phyloP scores from a whole-genome alignment of 208 protist genomes.

The Sergeia podlipaevii region DNA sequence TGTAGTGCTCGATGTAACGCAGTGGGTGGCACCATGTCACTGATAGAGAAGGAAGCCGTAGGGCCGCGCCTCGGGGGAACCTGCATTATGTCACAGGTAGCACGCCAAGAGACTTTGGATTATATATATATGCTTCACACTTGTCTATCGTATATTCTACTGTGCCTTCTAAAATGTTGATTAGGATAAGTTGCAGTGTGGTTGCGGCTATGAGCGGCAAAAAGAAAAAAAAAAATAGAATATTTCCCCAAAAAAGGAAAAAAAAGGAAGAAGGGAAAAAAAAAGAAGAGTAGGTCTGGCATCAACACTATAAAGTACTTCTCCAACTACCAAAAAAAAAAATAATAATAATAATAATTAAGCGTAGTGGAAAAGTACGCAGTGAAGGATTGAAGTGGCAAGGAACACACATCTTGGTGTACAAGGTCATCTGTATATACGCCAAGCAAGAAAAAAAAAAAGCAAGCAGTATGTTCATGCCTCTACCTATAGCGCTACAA shows the following conservation, averaged over 20 bases:
- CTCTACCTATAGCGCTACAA: no score
- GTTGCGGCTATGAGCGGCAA: neutral
- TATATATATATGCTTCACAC: no score
- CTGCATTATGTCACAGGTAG: no score
- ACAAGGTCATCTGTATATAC: no score
- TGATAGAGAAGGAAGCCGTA: no score
- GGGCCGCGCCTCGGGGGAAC: no score
- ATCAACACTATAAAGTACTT: neutral
- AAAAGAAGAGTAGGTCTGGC: neutral
- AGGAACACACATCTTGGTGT: no score
- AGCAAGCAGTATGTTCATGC: no score
- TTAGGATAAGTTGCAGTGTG: neutral
- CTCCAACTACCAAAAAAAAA: no score
- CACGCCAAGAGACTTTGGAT: no score
- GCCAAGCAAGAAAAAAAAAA: no score
- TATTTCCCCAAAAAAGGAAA: neutral
- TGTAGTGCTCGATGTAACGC: slow-evolving; percentile 32
- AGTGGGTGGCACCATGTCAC: slow-evolving; percentile 22
- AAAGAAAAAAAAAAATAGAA: slow-evolving; percentile 3
- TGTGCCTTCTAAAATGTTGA: slow-evolving; percentile 1
- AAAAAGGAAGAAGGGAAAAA: slow-evolving; percentile 11
- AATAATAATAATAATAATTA: neutral
- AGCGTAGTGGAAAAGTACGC: neutral
- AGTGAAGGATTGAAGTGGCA: slow-evolving; percentile 1
- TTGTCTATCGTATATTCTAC: neutral